Evolutionary conservation across 2,329 filamentous ascomycete genomes (phyloP).

Genomic region (Byssoonygena ceratinophila): DNA sequence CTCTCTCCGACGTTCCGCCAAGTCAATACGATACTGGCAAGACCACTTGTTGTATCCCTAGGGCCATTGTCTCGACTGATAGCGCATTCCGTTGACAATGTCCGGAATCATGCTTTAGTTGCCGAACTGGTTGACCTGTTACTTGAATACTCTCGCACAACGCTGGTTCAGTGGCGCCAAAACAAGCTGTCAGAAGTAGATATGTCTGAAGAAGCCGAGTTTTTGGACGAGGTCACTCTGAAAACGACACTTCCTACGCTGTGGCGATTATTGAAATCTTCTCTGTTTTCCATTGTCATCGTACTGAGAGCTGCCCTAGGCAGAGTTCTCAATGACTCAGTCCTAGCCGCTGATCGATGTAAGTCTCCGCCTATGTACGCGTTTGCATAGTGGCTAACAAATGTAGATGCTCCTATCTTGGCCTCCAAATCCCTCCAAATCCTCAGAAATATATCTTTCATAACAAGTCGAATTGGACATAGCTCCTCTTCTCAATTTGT

Average conservation of each 20-base stretch:
- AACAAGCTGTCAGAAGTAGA: constrained; percentile 66
- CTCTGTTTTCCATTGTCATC: constrained; percentile 64
- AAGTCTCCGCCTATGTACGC: constrained; percentile 19
- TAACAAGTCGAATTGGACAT: constrained; percentile 63
- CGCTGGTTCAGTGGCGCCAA: constrained; percentile 63
- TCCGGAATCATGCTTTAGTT: constrained; percentile 37
- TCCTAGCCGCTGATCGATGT: constrained; percentile 45
- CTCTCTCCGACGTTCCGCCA: constrained; percentile 48
- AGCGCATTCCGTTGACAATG: constrained; percentile 51
- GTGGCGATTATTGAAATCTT: constrained; percentile 64
- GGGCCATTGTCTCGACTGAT: constrained; percentile 54
- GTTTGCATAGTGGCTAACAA: constrained; percentile 14
- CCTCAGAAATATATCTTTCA: constrained; percentile 69
- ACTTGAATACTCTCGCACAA: constrained; percentile 52
- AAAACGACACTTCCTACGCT: constrained; percentile 58
- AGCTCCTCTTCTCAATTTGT: constrained; percentile 71
- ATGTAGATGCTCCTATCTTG: constrained; percentile 49
- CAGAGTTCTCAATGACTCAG: constrained; percentile 49
- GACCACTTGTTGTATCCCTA: constrained; percentile 50
- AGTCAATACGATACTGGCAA: constrained; percentile 45
- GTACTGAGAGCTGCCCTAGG: constrained; percentile 64
- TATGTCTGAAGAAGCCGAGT: constrained; percentile 51
- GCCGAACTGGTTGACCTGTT: constrained; percentile 48
- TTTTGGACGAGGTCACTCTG: constrained; percentile 55
- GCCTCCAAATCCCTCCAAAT: constrained; percentile 62